Percentiles rank a stretch among this genome's conserved stretches.
These are phyloP conservation scores for Biancaea sappan DNA, from an alignment of 306 rosid species.

Conservation along the genomic window DNA sequence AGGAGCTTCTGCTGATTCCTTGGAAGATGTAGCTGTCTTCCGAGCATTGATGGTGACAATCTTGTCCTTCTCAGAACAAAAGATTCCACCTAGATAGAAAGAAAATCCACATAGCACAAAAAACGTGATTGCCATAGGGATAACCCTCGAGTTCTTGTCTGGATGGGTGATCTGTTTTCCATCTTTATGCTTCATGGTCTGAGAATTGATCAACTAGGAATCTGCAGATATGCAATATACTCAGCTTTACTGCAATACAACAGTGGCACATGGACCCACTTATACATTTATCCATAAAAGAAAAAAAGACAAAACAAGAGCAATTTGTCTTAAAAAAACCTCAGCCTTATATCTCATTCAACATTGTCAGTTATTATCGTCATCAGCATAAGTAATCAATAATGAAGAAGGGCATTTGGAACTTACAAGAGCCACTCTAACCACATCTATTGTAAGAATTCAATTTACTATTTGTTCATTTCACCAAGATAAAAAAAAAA, in stretches of 20 bases:
- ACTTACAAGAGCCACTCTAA: slow-evolving; percentile 26
- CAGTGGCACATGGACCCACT: background rate
- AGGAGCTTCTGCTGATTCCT: slow-evolving; percentile 45
- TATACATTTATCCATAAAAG: background rate
- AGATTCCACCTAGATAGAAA: slow-evolving; percentile 90
- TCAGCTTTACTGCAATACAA: slow-evolving; percentile 7
- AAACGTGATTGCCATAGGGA: slow-evolving; percentile 55
- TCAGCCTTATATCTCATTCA: slow-evolving; percentile 7
- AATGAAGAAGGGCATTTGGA: background rate
- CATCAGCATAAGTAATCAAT: background rate
- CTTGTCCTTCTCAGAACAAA: slow-evolving; percentile 56
- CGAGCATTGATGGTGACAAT: slow-evolving; percentile 33
- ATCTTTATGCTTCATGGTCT: slow-evolving; percentile 88
- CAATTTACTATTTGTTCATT: background rate
- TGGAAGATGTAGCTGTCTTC: slow-evolving; percentile 48
- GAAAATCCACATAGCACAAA: slow-evolving; percentile 76
- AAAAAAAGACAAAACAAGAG: background rate
- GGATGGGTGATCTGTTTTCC: slow-evolving; percentile 66
- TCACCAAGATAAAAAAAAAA: background rate
- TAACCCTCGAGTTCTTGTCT: slow-evolving; percentile 51
- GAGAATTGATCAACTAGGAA: slow-evolving; percentile 35
- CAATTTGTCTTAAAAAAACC: background rate
- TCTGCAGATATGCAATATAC: slow-evolving; percentile 46
- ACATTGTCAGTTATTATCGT: background rate
- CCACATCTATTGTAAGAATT: slow-evolving; percentile 3